Evolutionary conservation across 495 filamentous ascomycete genomes (phyloP).

Genomic region (Podospora appendiculata): DNA sequence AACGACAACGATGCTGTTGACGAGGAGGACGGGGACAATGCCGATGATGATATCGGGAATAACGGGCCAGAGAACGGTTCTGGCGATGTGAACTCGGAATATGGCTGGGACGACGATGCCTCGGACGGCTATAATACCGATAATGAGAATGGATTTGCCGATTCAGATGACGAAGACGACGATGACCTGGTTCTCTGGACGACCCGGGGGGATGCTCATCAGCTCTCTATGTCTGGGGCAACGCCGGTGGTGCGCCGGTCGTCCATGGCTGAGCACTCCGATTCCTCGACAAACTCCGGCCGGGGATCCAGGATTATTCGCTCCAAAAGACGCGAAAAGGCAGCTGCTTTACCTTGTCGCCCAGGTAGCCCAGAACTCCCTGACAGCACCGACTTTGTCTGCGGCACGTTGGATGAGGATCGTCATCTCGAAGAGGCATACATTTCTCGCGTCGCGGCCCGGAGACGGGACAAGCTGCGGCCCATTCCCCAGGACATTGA

Average conservation of each 20-base stretch:
- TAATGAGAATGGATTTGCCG: slow-evolving; percentile 88
- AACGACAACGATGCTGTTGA: slow-evolving; percentile 50
- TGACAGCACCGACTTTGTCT: slow-evolving; percentile 96
- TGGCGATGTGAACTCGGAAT: slow-evolving; percentile 32
- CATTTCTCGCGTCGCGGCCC: slow-evolving; percentile 72
- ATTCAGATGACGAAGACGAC: slow-evolving; percentile 79
- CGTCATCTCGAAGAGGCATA: slow-evolving; percentile 89
- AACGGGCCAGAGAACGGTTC: slow-evolving; percentile 32
- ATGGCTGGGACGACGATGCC: slow-evolving; percentile 59
- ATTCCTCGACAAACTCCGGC: slow-evolving; percentile 29
- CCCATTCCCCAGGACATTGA: slow-evolving; percentile 90
- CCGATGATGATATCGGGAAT: slow-evolving; percentile 35
- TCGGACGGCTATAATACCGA: slow-evolving; percentile 86
- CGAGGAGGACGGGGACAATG: slow-evolving; percentile 35
- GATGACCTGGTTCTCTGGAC: slow-evolving; percentile 80
- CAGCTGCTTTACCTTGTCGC: slow-evolving; percentile 47
- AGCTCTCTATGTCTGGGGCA: slow-evolving; percentile 25
- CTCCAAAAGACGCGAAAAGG: slow-evolving; percentile 20
- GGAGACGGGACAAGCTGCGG: slow-evolving; percentile 70
- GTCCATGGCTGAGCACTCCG: slow-evolving; percentile 32
- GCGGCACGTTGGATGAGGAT: slow-evolving; percentile 93
- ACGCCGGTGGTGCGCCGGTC: slow-evolving; percentile 28
- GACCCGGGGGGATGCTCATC: slow-evolving; percentile 46
- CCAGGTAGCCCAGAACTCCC: slow-evolving; percentile 76
- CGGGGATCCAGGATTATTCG: slow-evolving; percentile 11